Base-by-base conservation (phyloP, 2,329 filamentous ascomycete species). In the Ophiosphaerella herpotricha region DNA sequence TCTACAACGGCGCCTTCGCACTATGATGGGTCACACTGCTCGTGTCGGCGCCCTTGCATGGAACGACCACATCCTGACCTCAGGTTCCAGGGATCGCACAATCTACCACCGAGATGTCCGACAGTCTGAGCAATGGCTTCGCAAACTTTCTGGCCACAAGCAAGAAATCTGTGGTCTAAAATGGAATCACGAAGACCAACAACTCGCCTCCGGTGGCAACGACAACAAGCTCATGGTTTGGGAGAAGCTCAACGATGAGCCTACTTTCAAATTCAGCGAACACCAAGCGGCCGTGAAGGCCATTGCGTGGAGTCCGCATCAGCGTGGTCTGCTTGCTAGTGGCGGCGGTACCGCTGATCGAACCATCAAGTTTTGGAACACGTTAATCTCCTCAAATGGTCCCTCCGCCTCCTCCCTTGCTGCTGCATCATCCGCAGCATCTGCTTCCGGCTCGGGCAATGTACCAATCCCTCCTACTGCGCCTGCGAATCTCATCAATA, bases 171-270 rank as follows among this genome's bases (percentile, higher is more conserved):
- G 94, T 70, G 94, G 94, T 7, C 77, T 99, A 43, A 92, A 92
- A 65, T 99, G 94, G 94, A 99, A 99, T 66, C 90, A 89, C 49
- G 92, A 97, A 62, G 93, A 97, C 65, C 90, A 91, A 5, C 94
- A 99, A 72, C 82, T 99, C 23, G 94, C 94, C 11, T 96, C 90
- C 47, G 94, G 94, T 42, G 94, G 94, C 5, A 99, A 99, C 73
- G 94, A 99, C 77, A 99, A 99, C 77, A 97, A 97, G 72, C 81
- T 99, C 39, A 94, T 97, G 84, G 91, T 99, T 21, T 99, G 94
- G 94, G 94, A 99, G 66, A 95, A 95, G 70, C 82, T 97, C 50
- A 90, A 87, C n/a, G 89, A 95, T 62, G 90, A 91, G 7, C 94
- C 94, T 1, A 81, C 95, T 2, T 96, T 90, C 81, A 95, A 96